Evolutionary conservation across 139 green algal species (phyloP), one percentile per base, ranked within the genome.

Genomic region (Tetradesmus lagerheimii): DNA sequence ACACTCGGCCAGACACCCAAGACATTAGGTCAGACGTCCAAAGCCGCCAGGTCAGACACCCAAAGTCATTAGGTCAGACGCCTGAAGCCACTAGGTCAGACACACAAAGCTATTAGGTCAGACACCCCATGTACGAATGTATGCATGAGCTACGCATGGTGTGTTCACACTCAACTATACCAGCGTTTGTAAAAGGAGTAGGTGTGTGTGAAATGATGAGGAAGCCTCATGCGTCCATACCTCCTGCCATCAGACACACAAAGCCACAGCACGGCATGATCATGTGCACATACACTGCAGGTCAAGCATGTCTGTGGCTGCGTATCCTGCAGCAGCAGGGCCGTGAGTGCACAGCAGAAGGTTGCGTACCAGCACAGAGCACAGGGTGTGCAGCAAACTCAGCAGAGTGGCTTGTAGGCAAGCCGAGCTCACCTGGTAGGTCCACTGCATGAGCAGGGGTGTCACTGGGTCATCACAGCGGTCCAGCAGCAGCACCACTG

Each of bases 391-490:
- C 38, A 50, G 23, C 41, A 25, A 18, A 15, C 31, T 43, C 35
- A 71, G 27, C 79, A 85, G 11, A 8, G 5, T 23, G 39, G 25
- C 64, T n/a, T n/a, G n/a, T n/a, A n/a, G n/a, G 4, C 35, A 71
- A 64, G 35, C n/a, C 31, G n/a, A 18, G 35, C 34, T 64, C 31
- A 79, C 92, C 80, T 95, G 92, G 83, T 96, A 96, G 1, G 93
- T 95, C 93, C 93, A 95, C 89, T 97, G 95, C 5, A 87, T 94
- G 1, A 99, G 95, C 75, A 99, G 93, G 3, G 97, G 97, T 0
- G 97, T 99, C 34, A 98, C 96, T 0, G 97, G 97, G 91, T 99
- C 97, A 66, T 99, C 96, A 38, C 92, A 89, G 25, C 97, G 89
- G 89, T 99, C 97, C 79, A 99, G 85, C 12, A 99, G 85, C 62